These are phyloP conservation scores for Globisporangium camurandrum DNA, from an alignment of 352 stramenopile genomes.

Conservation along the genomic window DNA sequence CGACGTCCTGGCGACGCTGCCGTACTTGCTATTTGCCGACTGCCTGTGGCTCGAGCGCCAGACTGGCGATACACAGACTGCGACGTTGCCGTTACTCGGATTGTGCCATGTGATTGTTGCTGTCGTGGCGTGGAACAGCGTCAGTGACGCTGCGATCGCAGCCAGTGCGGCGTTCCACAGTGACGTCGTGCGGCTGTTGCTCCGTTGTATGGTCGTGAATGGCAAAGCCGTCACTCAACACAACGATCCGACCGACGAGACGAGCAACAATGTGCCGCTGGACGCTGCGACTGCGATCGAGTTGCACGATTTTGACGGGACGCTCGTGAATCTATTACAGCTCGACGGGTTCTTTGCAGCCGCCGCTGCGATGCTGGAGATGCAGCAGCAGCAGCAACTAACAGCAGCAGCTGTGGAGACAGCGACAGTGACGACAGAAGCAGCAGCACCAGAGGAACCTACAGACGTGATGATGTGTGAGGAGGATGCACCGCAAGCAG, in stretches of 20 bases:
- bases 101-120: conserved; percentile 44
- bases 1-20: conserved; percentile 34
- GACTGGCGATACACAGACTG: conserved; percentile 16
- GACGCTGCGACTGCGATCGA: conserved; percentile 9
- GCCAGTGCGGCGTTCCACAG: conserved; percentile 21
- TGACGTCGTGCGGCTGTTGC: conserved; percentile 17
- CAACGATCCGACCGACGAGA: neutral
- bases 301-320: conserved; percentile 9
- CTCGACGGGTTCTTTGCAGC: conserved; percentile 19
- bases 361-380: too few species aligned
- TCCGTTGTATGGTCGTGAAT: conserved; percentile 16
- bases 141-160: conserved; percentile 19
- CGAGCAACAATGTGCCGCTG: neutral
- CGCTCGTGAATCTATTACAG: conserved; percentile 6
- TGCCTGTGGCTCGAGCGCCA: conserved; percentile 65
- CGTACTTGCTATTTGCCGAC: conserved; percentile 52
- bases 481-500: neutral
- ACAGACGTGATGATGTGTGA: neutral
- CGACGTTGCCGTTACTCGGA: conserved; percentile 24
- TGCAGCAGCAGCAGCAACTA: too few species aligned
- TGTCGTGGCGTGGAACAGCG: conserved; percentile 38
- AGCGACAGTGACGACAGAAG: neutral
- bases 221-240: conserved; percentile 7
- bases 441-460: neutral
- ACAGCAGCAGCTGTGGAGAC: neutral